Evolutionary conservation across 2,329 filamentous ascomycete species (phyloP).

Genomic region (Trichoderma atrobrunneum): DNA sequence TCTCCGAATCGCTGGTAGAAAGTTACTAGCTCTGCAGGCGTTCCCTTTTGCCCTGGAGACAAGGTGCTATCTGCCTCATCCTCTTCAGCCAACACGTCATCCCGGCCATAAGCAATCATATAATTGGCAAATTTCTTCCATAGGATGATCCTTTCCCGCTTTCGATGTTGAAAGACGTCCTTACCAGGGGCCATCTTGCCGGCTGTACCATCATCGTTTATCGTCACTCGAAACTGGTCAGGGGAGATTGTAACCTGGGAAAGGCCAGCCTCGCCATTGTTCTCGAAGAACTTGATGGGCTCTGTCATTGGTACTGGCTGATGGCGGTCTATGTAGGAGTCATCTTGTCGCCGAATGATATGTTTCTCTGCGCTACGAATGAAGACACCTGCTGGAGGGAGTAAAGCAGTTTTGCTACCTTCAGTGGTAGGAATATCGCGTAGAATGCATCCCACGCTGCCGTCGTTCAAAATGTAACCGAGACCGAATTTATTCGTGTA

Average conservation of each 20-base stretch:
- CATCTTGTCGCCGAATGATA: slow-evolving; percentile 59
- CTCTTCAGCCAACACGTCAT: slow-evolving; percentile 55
- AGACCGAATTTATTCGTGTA: slow-evolving; percentile 85
- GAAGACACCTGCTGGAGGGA: slow-evolving; percentile 69
- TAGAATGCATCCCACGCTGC: slow-evolving; percentile 71
- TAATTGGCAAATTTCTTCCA: slow-evolving; percentile 76
- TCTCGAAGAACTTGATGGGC: slow-evolving; percentile 70
- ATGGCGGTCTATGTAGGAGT: slow-evolving; percentile 53
- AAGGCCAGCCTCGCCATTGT: slow-evolving; percentile 63
- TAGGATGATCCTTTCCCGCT: slow-evolving; percentile 62
- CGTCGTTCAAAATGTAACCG: slow-evolving; percentile 79
- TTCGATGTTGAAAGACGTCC: slow-evolving; percentile 63
- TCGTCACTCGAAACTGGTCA: slow-evolving; percentile 55
- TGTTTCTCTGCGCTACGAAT: slow-evolving; percentile 70
- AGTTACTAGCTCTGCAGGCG: slow-evolving; percentile 60
- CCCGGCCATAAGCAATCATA: slow-evolving; percentile 71
- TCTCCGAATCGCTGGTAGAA: slow-evolving; percentile 81
- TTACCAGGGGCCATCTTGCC: slow-evolving; percentile 61
- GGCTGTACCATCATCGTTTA: slow-evolving; percentile 58
- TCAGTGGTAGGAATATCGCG: slow-evolving; percentile 54
- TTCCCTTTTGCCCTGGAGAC: slow-evolving; percentile 37
- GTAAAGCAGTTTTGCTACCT: slow-evolving; percentile 47
- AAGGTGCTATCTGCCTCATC: slow-evolving; percentile 40
- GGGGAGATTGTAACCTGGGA: slow-evolving; percentile 62
- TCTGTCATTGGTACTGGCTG: slow-evolving; percentile 64